Percentiles rank a stretch among this genome's conserved stretches.
Conservation (phyloP, 106 monocot genomes). For the Dioscorea zingiberensis region DNA sequence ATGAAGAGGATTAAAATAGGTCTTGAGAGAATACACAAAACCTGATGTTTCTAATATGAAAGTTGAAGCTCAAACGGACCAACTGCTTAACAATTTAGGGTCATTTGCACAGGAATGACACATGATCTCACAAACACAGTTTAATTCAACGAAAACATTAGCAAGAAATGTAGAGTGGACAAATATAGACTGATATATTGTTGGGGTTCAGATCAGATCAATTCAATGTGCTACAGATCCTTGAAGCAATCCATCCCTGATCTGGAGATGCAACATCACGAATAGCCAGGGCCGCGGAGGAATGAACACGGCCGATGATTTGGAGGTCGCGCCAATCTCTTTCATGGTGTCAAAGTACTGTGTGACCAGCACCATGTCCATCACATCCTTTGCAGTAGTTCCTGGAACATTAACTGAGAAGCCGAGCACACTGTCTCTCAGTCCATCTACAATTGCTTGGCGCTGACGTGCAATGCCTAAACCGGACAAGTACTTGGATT, state of each 20-base stretch:
- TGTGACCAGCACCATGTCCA: constrained; percentile 69
- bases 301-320: constrained; percentile 44
- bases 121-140: too few relatives aligned
- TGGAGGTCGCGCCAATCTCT: constrained; percentile 55
- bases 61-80: too few relatives aligned
- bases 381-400: constrained; percentile 57
- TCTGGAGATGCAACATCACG: constrained; percentile 46
- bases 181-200: too few relatives aligned
- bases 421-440: constrained; percentile 52
- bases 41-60: too few relatives aligned
- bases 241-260: constrained; percentile 54
- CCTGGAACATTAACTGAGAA: constrained; percentile 62
- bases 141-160: too few relatives aligned
- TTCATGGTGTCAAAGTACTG: constrained; percentile 68
- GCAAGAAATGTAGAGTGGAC: too few relatives aligned
- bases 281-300: constrained; percentile 54
- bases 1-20: too few relatives aligned
- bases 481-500: constrained; percentile 56
- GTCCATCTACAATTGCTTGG: constrained; percentile 54
- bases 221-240: background rate
- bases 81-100: too few relatives aligned
- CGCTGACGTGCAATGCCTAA: constrained; percentile 51
- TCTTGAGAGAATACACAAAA: too few relatives aligned
- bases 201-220: too few relatives aligned
- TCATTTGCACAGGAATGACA: too few relatives aligned